phyloP scores from a whole-genome alignment of 2,329 filamentous ascomycete species.

The Fusarium kyushuense region DNA sequence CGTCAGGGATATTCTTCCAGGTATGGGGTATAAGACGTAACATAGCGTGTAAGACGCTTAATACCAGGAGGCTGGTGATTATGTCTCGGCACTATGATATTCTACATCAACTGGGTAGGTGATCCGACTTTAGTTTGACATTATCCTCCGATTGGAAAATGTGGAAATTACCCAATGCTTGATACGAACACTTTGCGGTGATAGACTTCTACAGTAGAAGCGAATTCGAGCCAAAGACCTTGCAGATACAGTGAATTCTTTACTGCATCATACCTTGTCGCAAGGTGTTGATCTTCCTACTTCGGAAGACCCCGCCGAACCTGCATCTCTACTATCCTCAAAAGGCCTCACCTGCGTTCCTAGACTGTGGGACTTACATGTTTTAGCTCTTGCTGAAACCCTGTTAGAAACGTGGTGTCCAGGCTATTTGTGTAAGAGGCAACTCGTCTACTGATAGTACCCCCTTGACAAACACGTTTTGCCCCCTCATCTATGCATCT shows the following conservation, averaged over 20 bases:
- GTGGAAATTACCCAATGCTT: neutral
- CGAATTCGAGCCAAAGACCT: neutral
- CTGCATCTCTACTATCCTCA: neutral
- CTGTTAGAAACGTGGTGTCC: slow-evolving; percentile 21
- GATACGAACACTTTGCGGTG: neutral
- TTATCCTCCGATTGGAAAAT: neutral
- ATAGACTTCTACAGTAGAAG: neutral
- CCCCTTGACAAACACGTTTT: neutral
- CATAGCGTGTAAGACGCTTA: neutral
- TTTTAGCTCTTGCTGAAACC: slow-evolving; percentile 16
- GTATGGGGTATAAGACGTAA: neutral
- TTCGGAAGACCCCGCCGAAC: neutral
- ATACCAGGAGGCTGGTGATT: neutral
- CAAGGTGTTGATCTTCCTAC: neutral
- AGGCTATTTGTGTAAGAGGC: neutral
- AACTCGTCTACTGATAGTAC: neutral
- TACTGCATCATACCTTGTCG: neutral
- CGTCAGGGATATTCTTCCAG: neutral
- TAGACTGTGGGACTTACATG: neutral
- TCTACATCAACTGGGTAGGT: neutral
- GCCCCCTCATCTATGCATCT: slow-evolving; percentile 5
- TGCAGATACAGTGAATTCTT: too few species aligned
- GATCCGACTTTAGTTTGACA: slow-evolving; percentile 1
- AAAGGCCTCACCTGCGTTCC: neutral
- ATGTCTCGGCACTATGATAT: neutral